A percentile compares a stretch with the other conserved stretches of the same genome.
phyloP scores from a whole-genome alignment of 1,139 yeast species.

The Blastobotrys arbuscula region DNA sequence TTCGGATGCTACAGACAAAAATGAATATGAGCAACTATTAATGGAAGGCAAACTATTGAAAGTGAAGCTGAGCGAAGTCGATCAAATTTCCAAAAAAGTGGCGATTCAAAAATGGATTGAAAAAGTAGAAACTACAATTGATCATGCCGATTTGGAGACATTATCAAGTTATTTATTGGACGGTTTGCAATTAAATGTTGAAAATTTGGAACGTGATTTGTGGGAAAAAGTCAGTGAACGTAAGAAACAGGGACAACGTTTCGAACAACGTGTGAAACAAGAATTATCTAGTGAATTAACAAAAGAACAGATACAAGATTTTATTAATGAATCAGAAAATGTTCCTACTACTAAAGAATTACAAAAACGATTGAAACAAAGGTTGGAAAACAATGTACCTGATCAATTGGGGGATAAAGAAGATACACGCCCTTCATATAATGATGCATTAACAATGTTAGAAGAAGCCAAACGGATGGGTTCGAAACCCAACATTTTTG shows the following conservation, averaged over 20 bases:
- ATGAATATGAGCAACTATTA: slow-evolving; percentile 29
- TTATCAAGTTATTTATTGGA: slow-evolving; percentile 37
- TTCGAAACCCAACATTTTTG: slow-evolving; percentile 18
- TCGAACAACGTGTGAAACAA: slow-evolving; percentile 4
- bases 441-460: slow-evolving; percentile 25
- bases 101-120: slow-evolving; percentile 48
- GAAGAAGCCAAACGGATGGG: slow-evolving; percentile 25
- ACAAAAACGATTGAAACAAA: background rate
- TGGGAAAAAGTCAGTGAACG: slow-evolving; percentile 20
- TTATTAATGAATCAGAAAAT: background rate
- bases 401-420: background rate
- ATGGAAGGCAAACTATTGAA: slow-evolving; percentile 56
- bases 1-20: background rate
- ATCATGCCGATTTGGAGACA: slow-evolving; percentile 31
- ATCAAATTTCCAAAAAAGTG: slow-evolving; percentile 45
- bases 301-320: background rate
- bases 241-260: slow-evolving; percentile 21
- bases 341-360: slow-evolving; percentile 6
- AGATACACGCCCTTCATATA: slow-evolving; percentile 30
- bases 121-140: slow-evolving; percentile 26
- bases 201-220: slow-evolving; percentile 18
- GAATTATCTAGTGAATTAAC: background rate
- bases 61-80: slow-evolving; percentile 47
- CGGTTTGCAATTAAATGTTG: slow-evolving; percentile 34
- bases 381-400: slow-evolving; percentile 5